Evolutionary conservation across 345 rosid species (phyloP), one percentile per base, ranked within the genome.

Genomic region (Tarenaya hassleriana): DNA sequence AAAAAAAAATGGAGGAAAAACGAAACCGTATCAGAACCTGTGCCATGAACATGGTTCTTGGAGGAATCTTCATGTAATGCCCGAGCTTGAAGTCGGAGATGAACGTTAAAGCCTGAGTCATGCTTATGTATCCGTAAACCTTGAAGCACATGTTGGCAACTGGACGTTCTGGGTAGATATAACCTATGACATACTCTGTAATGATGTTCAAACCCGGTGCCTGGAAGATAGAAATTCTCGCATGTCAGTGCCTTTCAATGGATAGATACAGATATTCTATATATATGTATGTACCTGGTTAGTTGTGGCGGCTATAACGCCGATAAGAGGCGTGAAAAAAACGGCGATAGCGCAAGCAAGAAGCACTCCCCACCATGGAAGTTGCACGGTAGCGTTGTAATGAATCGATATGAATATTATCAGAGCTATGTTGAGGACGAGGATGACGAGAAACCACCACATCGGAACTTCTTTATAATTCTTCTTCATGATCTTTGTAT

Each of bases 101-200:
- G 51, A 88, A 88, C 39, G 80, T 72, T 10, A 84, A 55, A 34
- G 83, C 97, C 61, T 88, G 97, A 54, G 40, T 11, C 95, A 84
- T 82, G 68, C 92, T 88, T 24, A 88, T 82, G 67, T 80, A 88
- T 42, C 95, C 97, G 8, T 84, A 88, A 14, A 78, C 88, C 75
- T 88, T 88, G 77, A 88, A 88, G 73, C 88, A 80, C 86, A 88
- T 84, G 70, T 88, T 88, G 4, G 97, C 97, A 37, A 88, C 88
- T 3, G 95, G 95, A 34, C 69, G 70, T 70, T 80, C 97, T 0
- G 97, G 97, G 56, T 82, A 77, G 16, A 77, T 44, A 42, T 84
- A 88, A 7, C 95, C 95, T 1, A 88, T 85, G 35, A 85, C 70
- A 34, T 82, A 85, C 52, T 88, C 95, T 0, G 95, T 84, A 17